Evolutionary conservation across 768 basidiomycete species (phyloP), one percentile per base, ranked within the genome.

Genomic region (Coprinellus micaceus): DNA sequence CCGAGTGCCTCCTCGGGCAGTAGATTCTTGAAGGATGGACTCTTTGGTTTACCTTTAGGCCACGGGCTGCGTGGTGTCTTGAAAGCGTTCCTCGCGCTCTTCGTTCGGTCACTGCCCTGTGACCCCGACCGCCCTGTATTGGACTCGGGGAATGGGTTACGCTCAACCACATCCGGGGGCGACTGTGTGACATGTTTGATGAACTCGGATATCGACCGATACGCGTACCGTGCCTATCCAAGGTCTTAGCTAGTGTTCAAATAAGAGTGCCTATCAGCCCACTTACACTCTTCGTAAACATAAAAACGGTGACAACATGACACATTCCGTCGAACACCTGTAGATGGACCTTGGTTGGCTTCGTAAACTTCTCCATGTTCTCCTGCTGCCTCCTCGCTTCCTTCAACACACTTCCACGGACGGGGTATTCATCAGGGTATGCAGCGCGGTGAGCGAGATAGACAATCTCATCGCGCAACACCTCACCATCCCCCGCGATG

Each of bases 391-490:
- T 67, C 19, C 60, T 59, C 4, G 70, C 73, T 12, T 76, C 73
- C 17, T 71, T 66, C 13, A 84, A 69, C 1, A 85, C 73, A 21
- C 83, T 82, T 13, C 77, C 67, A 24, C 85, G 74, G 1, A 82
- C 70, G 1, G 88, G 88, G 63, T 84, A 90, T 28, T 79, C 66
- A 0, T 77, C 72, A 0, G 90, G 91, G 64, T 86, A 73, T 1
- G 91, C 89, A 4, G 90, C 89, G 61, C 88, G 86, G 67, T 93
- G 91, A 0, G 91, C 89, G 58, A 85, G 61, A 63, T 86, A 89
- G 6, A 91, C 74, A 26, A 89, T 84, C 68, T 92, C 90, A 66
- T 94, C 91, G 19, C 89, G 70, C 33, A 92, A 67, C 1, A 89
- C 82, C 66, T 92, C 91, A 12, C 82, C 83, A 58, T 91, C 80